Conservation (phyloP, 2,329 filamentous ascomycete genomes). For the Thelonectria discophora region DNA sequence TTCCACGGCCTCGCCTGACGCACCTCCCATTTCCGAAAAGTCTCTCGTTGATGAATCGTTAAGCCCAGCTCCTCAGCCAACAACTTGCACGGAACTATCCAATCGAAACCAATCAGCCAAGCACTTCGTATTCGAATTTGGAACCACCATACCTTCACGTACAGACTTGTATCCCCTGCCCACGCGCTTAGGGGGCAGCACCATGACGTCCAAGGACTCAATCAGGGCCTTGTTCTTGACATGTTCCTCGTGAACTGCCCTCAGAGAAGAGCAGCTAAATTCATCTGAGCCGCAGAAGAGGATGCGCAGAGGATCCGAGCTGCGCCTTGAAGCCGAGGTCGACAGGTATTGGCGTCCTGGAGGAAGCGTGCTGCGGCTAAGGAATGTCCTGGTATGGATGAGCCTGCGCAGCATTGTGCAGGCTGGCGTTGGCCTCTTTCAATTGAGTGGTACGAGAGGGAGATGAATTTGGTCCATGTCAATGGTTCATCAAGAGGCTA, state of each 20-base stretch:
- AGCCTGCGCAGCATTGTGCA: slow-evolving; percentile 35
- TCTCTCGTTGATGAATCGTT: slow-evolving; percentile 77
- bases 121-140: background rate
- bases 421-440: background rate
- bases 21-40: slow-evolving; percentile 84
- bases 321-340: slow-evolving; percentile 20
- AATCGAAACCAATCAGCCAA: slow-evolving; percentile 9
- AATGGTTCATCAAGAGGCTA: background rate
- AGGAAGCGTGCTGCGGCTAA: slow-evolving; percentile 19
- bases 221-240: slow-evolving; percentile 63
- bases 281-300: slow-evolving; percentile 94
- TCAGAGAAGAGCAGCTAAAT: slow-evolving; percentile 83
- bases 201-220: slow-evolving; percentile 84
- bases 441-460: background rate
- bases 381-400: slow-evolving; percentile 13
- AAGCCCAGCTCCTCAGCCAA: slow-evolving; percentile 72
- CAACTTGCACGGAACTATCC: slow-evolving; percentile 75
- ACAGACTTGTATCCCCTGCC: slow-evolving; percentile 77
- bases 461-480: too few species aligned
- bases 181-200: slow-evolving; percentile 78
- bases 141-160: slow-evolving; percentile 65
- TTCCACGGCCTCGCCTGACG: slow-evolving; percentile 38
- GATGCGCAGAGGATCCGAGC: slow-evolving; percentile 74
- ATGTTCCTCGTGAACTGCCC: slow-evolving; percentile 72
- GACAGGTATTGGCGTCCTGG: slow-evolving; percentile 33